Evolutionary conservation across 176 grass and related monocot species (phyloP).

Genomic region (Musa acuminata): DNA sequence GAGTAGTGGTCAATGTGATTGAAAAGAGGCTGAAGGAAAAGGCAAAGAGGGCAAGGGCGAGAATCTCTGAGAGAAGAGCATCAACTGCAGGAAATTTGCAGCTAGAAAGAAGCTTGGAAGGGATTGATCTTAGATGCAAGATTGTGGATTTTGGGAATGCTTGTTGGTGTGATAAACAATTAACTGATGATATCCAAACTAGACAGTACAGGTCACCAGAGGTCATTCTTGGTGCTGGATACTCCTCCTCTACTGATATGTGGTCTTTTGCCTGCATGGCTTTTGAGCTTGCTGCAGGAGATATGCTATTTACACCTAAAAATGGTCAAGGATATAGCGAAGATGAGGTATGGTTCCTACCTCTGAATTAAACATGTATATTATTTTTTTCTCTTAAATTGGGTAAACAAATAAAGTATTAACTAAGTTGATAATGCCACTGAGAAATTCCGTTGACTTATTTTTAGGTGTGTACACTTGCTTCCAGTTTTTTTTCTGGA

Average conservation of each 20-base stretch:
- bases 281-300: conserved; percentile 91
- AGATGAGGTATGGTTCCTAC: conserved; percentile 70
- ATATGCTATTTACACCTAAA: conserved; percentile 89
- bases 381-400: background rate
- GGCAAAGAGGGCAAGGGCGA: conserved; percentile 74
- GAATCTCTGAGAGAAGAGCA: conserved; percentile 79
- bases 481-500: no score
- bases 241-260: conserved; percentile 73
- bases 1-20: conserved; percentile 45
- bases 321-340: conserved; percentile 83
- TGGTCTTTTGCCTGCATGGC: conserved; percentile 93
- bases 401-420: background rate
- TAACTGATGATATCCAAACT: conserved; percentile 90
- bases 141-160: conserved; percentile 98
- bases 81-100: conserved; percentile 33
- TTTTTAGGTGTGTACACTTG: no score
- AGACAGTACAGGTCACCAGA: conserved; percentile 88
- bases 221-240: conserved; percentile 67
- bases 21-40: conserved; percentile 86
- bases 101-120: conserved; percentile 68
- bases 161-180: conserved; percentile 86
- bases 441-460: no score
- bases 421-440: background rate
- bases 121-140: conserved; percentile 87
- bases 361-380: background rate